A percentile compares a stretch with the other conserved stretches of the same genome.
Conservation (phyloP, 768 basidiomycete genomes). For the Mycena albidolilacea region DNA sequence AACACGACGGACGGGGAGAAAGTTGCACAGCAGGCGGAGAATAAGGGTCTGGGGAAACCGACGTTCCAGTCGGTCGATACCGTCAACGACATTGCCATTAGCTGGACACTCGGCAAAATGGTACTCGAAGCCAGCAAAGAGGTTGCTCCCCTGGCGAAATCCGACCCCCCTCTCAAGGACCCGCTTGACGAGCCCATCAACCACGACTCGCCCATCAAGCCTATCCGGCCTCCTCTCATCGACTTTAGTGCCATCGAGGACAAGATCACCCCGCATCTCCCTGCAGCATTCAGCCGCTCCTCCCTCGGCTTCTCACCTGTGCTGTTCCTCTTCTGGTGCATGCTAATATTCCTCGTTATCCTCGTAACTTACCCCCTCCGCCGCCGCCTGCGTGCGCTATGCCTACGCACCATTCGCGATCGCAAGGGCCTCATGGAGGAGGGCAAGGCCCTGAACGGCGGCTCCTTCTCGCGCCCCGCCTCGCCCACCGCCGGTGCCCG, state of each 20-base stretch:
- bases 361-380: slow-evolving; percentile 71
- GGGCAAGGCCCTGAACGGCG: slow-evolving; percentile 50
- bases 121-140: slow-evolving; percentile 96
- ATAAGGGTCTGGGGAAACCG: slow-evolving; percentile 86
- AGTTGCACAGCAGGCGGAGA: slow-evolving; percentile 81
- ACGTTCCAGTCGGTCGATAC: slow-evolving; percentile 94
- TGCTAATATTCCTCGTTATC: slow-evolving; percentile 59
- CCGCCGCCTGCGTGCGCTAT: slow-evolving; percentile 63
- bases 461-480: slow-evolving; percentile 45
- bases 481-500: slow-evolving; percentile 51
- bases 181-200: slow-evolving; percentile 77
- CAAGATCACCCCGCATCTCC: slow-evolving; percentile 76
- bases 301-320: slow-evolving; percentile 84
- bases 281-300: slow-evolving; percentile 70
- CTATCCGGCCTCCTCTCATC: slow-evolving; percentile 72
- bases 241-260: slow-evolving; percentile 75
- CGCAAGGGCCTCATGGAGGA: slow-evolving; percentile 66
- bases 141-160: slow-evolving; percentile 64
- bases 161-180: slow-evolving; percentile 74
- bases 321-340: slow-evolving; percentile 69
- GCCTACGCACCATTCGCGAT: slow-evolving; percentile 61
- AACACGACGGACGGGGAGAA: slow-evolving; percentile 76
- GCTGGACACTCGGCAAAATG: slow-evolving; percentile 99
- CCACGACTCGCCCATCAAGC: slow-evolving; percentile 68
- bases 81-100: slow-evolving; percentile 94